phyloP scores from a whole-genome alignment of 1,139 yeast species.

The Kodamaea suecica region DNA sequence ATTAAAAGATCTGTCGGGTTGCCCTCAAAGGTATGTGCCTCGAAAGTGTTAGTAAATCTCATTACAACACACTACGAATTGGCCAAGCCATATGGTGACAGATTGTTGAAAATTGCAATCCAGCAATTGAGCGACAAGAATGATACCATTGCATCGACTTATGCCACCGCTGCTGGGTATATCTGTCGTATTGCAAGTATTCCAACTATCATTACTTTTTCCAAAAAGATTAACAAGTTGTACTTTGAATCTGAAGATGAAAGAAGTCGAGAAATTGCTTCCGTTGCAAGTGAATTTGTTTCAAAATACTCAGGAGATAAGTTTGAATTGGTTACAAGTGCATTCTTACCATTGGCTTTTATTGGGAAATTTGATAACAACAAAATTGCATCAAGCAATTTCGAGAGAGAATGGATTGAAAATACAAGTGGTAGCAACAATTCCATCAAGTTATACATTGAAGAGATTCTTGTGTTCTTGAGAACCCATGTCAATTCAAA shows the following conservation, averaged over 20 bases:
- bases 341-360: conserved; percentile 75
- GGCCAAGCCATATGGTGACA: conserved; percentile 60
- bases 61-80: conserved; percentile 55
- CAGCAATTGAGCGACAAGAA: conserved; percentile 68
- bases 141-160: conserved; percentile 69
- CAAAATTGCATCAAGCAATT: conserved; percentile 43
- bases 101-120: conserved; percentile 54
- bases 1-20: conserved; percentile 76
- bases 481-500: conserved; percentile 51
- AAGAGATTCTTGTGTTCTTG: conserved; percentile 63
- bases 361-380: conserved; percentile 71
- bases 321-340: conserved; percentile 60
- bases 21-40: conserved; percentile 87
- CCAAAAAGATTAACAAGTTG: conserved; percentile 46
- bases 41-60: conserved; percentile 68
- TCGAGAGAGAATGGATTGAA: conserved; percentile 75
- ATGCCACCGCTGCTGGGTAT: conserved; percentile 80
- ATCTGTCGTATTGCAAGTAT: conserved; percentile 61
- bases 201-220: conserved; percentile 54
- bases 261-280: conserved; percentile 51
- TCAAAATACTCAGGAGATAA: conserved; percentile 69
- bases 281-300: conserved; percentile 63
- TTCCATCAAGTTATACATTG: conserved; percentile 65
- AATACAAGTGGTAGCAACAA: conserved; percentile 71
- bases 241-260: conserved; percentile 62